Conservation (phyloP, 352 stramenopile species). For the Saprolegnia parasitica region DNA sequence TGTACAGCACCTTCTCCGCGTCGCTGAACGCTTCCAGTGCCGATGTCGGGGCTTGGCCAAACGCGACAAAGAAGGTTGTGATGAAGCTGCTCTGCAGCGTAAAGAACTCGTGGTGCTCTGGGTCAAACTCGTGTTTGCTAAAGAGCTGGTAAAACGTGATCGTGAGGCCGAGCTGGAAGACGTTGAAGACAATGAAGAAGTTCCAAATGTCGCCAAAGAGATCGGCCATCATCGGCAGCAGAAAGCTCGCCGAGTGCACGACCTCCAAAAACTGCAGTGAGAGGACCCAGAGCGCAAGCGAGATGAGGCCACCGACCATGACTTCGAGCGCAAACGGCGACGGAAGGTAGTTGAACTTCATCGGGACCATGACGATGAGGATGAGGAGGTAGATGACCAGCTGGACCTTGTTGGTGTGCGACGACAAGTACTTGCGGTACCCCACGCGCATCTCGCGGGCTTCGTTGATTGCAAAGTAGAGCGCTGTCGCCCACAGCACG, state of each 20-base stretch:
- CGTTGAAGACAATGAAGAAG: constrained; percentile 28
- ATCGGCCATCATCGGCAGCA: constrained; percentile 22
- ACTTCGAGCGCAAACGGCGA: not conserved
- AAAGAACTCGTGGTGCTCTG: not conserved
- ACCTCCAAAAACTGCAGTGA: constrained; percentile 25
- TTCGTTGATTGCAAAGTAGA: constrained; percentile 18
- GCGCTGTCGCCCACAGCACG: constrained; percentile 5
- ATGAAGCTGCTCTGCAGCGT: not conserved
- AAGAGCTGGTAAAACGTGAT: constrained; percentile 23
- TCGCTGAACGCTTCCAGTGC: not conserved
- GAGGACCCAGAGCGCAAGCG: constrained; percentile 23
- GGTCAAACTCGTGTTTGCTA: not conserved
- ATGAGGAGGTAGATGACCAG: constrained; percentile 14
- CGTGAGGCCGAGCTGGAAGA: constrained; percentile 15
- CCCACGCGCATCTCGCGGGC: not conserved
- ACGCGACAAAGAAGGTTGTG: not conserved
- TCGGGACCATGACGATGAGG: constrained; percentile 3
- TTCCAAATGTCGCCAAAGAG: constrained; percentile 22
- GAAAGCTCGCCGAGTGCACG: constrained; percentile 22
- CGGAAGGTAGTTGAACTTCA: constrained; percentile 8
- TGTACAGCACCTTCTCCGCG: not conserved
- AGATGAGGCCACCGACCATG: constrained; percentile 16
- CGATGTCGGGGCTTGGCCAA: not conserved
- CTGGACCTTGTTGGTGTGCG: constrained; percentile 8
- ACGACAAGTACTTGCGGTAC: constrained; percentile 6